Conservation (phyloP, 148 eudicot genomes). For the Rhododendron ferrugineum region DNA sequence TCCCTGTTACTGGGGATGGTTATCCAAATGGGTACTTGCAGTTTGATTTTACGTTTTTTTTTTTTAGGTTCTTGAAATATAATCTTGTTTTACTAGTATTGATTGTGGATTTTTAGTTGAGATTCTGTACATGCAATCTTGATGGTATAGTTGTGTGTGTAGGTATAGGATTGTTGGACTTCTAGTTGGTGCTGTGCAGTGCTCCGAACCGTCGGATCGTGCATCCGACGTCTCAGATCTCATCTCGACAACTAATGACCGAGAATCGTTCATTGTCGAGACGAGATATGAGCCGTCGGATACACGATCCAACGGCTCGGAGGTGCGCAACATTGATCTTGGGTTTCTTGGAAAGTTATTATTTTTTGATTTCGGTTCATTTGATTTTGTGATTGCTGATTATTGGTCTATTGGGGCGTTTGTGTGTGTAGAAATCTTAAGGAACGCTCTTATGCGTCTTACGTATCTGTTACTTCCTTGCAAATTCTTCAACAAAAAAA, state of each 20-base stretch:
- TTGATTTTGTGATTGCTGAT: background rate
- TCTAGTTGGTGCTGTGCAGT: too few species aligned
- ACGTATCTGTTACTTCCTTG: background rate
- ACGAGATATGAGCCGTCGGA: too few species aligned
- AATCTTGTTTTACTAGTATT: background rate
- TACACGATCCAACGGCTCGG: too few species aligned
- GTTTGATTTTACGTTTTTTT: background rate
- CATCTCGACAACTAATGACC: too few species aligned
- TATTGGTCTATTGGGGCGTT: background rate
- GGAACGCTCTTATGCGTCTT: background rate
- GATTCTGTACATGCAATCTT: background rate
- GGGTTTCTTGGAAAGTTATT: background rate
- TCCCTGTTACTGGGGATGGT: slow-evolving; percentile 64
- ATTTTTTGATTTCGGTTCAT: background rate
- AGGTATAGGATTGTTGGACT: background rate
- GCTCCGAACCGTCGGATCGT: too few species aligned
- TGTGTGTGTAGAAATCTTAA: background rate
- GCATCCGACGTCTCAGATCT: too few species aligned
- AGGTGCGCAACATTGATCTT: background rate
- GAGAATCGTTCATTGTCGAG: too few species aligned
- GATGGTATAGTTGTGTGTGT: background rate
- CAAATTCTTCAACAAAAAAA: background rate
- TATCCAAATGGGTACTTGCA: slow-evolving; percentile 65
- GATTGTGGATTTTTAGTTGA: background rate
- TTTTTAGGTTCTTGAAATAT: background rate